These are phyloP conservation scores for Phytophthora litchii DNA, from an alignment of 352 stramenopile genomes.

Conservation along the genomic window DNA sequence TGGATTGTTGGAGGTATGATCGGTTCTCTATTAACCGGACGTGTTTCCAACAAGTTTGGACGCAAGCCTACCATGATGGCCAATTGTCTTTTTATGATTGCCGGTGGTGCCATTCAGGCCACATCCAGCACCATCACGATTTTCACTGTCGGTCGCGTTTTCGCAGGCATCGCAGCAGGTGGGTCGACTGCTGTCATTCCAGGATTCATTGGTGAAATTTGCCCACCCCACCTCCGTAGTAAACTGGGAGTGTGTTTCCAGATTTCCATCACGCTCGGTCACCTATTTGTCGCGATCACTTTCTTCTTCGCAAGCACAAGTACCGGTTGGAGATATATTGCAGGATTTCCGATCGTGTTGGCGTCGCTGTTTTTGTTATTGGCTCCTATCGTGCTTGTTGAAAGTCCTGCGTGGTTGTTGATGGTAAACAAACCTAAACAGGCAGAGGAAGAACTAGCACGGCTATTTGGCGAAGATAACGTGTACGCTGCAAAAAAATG, in stretches of 20 bases:
- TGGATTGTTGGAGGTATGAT: constrained; percentile 69
- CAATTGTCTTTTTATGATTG: constrained; percentile 48
- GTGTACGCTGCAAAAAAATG: constrained; percentile 27
- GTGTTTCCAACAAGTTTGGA: constrained; percentile 49
- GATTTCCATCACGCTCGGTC: constrained; percentile 45
- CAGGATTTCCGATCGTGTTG: constrained; percentile 39
- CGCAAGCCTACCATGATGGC: constrained; percentile 45
- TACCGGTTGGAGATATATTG: constrained; percentile 59
- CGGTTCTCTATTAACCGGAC: constrained; percentile 22
- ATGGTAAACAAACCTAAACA: constrained; percentile 18
- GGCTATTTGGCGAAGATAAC: constrained; percentile 38
- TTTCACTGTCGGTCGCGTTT: constrained; percentile 45
- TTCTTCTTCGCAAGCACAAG: constrained; percentile 59
- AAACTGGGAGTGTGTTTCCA: constrained; percentile 45
- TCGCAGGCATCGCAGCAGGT: constrained; percentile 50
- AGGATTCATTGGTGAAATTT: constrained; percentile 50
- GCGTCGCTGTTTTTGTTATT: constrained; percentile 34
- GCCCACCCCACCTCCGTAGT: constrained; percentile 39
- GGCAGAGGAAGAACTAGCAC: constrained; percentile 32
- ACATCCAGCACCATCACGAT: constrained; percentile 25
- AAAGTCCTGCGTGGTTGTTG: constrained; percentile 53
- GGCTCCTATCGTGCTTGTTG: constrained; percentile 35
- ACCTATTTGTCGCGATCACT: constrained; percentile 43
- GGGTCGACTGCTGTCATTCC: constrained; percentile 37
- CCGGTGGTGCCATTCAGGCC: constrained; percentile 37